These are phyloP conservation scores for Trypanosoma lewisi DNA, from an alignment of 208 protist genomes.

Conservation along the genomic window DNA sequence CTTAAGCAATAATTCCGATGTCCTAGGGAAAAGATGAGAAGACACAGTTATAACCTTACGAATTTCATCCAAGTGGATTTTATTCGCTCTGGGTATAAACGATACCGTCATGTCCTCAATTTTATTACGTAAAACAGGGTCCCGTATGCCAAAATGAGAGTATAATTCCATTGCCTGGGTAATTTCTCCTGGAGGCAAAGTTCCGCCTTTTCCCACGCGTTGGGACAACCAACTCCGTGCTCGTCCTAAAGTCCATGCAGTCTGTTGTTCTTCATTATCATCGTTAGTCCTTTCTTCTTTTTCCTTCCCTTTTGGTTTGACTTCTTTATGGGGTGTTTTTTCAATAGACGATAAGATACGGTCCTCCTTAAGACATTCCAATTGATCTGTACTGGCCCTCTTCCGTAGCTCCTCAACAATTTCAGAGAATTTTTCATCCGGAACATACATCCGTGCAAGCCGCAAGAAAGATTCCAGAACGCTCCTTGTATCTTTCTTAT, in stretches of 20 bases:
- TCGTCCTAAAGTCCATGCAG: slow-evolving; percentile 1
- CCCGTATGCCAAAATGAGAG: slow-evolving; percentile 29
- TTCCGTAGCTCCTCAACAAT: slow-evolving; percentile 13
- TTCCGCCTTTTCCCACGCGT: slow-evolving; percentile 1
- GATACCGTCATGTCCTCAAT: slow-evolving; percentile 16
- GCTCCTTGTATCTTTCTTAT: slow-evolving; percentile 19
- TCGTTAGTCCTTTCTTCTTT: not conserved
- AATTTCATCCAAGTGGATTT: slow-evolving; percentile 16
- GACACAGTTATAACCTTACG: slow-evolving; percentile 10
- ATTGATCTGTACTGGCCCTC: slow-evolving; percentile 14
- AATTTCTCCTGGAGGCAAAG: slow-evolving; percentile 10
- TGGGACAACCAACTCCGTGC: slow-evolving; percentile 16
- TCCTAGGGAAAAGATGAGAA: slow-evolving; percentile 19
- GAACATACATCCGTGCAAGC: slow-evolving; percentile 1
- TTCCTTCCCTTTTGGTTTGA: not conserved
- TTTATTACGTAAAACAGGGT: slow-evolving; percentile 27
- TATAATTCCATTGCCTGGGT: slow-evolving; percentile 25
- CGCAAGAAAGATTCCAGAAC: slow-evolving; percentile 7
- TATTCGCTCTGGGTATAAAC: slow-evolving; percentile 4
- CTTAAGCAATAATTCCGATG: slow-evolving; percentile 1
- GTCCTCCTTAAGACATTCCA: not conserved
- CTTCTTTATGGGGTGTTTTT: not conserved
- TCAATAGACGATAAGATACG: not conserved
- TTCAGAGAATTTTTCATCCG: not conserved
- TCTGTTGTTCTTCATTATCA: slow-evolving; percentile 1